Conservation (phyloP, 2,329 filamentous ascomycete species). For the Colletotrichum ledebouriae region DNA sequence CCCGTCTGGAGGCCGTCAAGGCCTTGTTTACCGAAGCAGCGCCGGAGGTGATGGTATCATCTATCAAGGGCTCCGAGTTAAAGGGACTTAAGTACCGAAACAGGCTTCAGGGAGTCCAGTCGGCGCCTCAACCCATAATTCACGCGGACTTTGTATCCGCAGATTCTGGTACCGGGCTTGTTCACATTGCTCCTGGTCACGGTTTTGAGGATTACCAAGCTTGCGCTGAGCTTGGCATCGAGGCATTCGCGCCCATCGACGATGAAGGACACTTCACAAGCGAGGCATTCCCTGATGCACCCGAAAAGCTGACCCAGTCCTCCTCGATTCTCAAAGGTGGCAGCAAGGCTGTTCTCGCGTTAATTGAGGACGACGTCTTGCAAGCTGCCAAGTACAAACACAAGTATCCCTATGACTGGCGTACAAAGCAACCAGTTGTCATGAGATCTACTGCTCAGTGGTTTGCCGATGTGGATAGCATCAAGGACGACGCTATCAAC, state of each 20-base stretch:
- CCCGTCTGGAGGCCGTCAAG: conserved; percentile 73
- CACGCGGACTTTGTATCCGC: conserved; percentile 90
- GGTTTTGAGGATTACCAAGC: conserved; percentile 96
- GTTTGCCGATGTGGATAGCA: conserved; percentile 92
- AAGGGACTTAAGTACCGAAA: conserved; percentile 77
- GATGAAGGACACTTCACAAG: conserved; percentile 84
- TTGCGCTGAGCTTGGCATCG: conserved; percentile 78
- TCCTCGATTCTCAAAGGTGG: conserved; percentile 80
- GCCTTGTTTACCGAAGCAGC: conserved; percentile 62
- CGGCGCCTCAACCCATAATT: conserved; percentile 76
- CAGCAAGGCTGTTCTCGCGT: conserved; percentile 75
- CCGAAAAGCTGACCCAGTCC: conserved; percentile 73
- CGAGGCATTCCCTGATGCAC: conserved; percentile 80
- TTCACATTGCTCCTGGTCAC: conserved; percentile 94
- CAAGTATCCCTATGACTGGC: conserved; percentile 99
- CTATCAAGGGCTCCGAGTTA: conserved; percentile 75
- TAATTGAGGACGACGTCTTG: conserved; percentile 77
- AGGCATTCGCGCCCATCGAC: conserved; percentile 85
- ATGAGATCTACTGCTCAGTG: conserved; percentile 94
- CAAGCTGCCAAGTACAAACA: conserved; percentile 80
- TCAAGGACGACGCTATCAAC: conserved; percentile 80
- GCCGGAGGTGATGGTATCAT: conserved; percentile 63
- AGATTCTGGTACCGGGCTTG: conserved; percentile 93
- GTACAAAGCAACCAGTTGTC: conserved; percentile 93
- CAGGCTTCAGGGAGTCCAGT: conserved; percentile 71